A percentile compares a stretch with the other conserved stretches of the same genome.
phyloP scores from a whole-genome alignment of 208 protist genomes.

The Paratrypanosoma confusum region DNA sequence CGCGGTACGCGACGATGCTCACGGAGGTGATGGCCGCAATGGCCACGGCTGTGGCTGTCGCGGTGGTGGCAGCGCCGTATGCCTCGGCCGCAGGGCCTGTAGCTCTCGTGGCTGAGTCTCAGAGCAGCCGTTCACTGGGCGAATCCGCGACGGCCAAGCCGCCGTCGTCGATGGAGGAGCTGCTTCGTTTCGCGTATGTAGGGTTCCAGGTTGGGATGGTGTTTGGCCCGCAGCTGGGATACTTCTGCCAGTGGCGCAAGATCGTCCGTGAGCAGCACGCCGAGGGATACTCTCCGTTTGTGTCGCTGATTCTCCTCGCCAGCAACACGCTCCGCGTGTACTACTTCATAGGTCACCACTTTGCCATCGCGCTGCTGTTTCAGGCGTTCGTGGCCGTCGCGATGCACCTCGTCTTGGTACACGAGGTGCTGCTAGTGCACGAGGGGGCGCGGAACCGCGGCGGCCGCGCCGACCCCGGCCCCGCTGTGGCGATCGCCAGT shows the following conservation, averaged over 20 bases:
- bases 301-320: constrained; percentile 58
- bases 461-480: not conserved
- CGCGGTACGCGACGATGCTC: too few species aligned
- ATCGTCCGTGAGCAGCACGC: constrained; percentile 26
- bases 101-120: too few species aligned
- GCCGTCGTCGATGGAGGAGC: too few species aligned
- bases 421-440: constrained; percentile 34
- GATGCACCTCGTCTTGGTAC: constrained; percentile 38
- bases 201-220: constrained; percentile 41
- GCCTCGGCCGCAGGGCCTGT: too few species aligned
- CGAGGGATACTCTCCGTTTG: constrained; percentile 49
- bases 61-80: too few species aligned
- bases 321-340: constrained; percentile 73
- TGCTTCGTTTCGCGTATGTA: constrained; percentile 1
- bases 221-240: constrained; percentile 55
- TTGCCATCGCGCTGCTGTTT: constrained; percentile 44
- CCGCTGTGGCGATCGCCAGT: not conserved
- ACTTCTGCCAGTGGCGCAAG: constrained; percentile 40
- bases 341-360: constrained; percentile 56
- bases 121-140: too few species aligned
- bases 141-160: too few species aligned
- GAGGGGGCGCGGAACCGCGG: not conserved
- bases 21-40: too few species aligned
- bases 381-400: constrained; percentile 42
- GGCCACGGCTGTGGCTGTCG: too few species aligned